A percentile compares a stretch with the other conserved stretches of the same genome.
Evolutionary conservation across 225 moss, liverwort and hornwort species (phyloP).

Genomic region (Rhytidiadelphus loreus): DNA sequence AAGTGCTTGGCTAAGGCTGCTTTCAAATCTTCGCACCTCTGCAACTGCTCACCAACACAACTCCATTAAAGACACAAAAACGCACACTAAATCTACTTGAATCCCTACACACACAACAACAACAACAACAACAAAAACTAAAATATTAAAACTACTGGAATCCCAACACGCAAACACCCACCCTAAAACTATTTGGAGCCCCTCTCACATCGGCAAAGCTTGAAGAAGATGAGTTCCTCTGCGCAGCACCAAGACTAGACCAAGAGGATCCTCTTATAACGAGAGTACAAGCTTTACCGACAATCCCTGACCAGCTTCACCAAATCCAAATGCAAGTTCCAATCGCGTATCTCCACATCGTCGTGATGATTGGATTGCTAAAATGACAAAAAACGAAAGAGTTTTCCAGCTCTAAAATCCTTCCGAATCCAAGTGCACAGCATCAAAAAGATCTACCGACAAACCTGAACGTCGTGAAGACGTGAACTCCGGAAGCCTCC

Average conservation of each 20-base stretch:
- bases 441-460: background rate
- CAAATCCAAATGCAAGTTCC: background rate
- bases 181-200: background rate
- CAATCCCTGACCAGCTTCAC: background rate
- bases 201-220: background rate
- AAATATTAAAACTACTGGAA: background rate
- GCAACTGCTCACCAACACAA: background rate
- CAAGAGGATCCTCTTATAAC: background rate
- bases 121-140: background rate
- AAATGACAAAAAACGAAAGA: background rate
- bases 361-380: background rate
- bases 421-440: background rate
- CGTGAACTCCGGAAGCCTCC: background rate
- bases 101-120: background rate
- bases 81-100: background rate
- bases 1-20: background rate
- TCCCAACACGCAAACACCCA: no score
- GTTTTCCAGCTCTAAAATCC: background rate
- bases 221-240: background rate
- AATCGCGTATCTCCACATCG: background rate
- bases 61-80: background rate
- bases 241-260: background rate
- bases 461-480: background rate
- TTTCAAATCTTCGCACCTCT: background rate
- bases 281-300: background rate